Percentiles rank a stretch among this genome's conserved stretches.
phyloP scores from a whole-genome alignment of 495 filamentous ascomycete genomes.

The Letharia lupina region DNA sequence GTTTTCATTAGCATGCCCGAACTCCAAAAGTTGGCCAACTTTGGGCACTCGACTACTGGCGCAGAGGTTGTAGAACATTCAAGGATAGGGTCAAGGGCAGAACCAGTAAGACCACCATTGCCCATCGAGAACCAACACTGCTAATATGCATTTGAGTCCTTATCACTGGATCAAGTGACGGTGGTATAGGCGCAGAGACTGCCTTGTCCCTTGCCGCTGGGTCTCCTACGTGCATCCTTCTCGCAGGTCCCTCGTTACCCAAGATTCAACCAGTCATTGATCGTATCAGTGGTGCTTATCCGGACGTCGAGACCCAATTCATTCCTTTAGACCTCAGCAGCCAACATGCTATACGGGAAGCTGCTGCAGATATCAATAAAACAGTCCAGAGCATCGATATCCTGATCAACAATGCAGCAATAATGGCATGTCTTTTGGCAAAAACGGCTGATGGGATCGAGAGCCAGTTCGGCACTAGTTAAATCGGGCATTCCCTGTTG shows the following conservation, averaged over 20 bases:
- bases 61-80: slow-evolving; percentile 3
- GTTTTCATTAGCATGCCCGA: background rate
- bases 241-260: slow-evolving; percentile 42
- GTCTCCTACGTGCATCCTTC: slow-evolving; percentile 42
- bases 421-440: slow-evolving; percentile 45
- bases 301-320: slow-evolving; percentile 31
- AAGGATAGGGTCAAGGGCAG: slow-evolving; percentile 6
- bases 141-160: slow-evolving; percentile 26
- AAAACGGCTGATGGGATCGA: slow-evolving; percentile 40
- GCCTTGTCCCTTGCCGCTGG: slow-evolving; percentile 34
- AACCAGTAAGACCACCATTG: background rate
- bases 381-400: slow-evolving; percentile 49
- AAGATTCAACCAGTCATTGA: slow-evolving; percentile 34
- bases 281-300: slow-evolving; percentile 30
- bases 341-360: slow-evolving; percentile 35
- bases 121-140: background rate
- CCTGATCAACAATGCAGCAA: slow-evolving; percentile 63
- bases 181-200: slow-evolving; percentile 39
- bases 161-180: slow-evolving; percentile 38
- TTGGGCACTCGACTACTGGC: slow-evolving; percentile 1
- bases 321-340: slow-evolving; percentile 35
- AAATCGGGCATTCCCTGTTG: slow-evolving; percentile 52
- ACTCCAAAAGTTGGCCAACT: background rate
- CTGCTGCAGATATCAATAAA: slow-evolving; percentile 39
- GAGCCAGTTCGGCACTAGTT: slow-evolving; percentile 47